Percentiles rank a stretch among this genome's conserved stretches.
These are phyloP conservation scores for Cyclocybe cylindracea DNA, from an alignment of 768 basidiomycete species.

Conservation along the genomic window DNA sequence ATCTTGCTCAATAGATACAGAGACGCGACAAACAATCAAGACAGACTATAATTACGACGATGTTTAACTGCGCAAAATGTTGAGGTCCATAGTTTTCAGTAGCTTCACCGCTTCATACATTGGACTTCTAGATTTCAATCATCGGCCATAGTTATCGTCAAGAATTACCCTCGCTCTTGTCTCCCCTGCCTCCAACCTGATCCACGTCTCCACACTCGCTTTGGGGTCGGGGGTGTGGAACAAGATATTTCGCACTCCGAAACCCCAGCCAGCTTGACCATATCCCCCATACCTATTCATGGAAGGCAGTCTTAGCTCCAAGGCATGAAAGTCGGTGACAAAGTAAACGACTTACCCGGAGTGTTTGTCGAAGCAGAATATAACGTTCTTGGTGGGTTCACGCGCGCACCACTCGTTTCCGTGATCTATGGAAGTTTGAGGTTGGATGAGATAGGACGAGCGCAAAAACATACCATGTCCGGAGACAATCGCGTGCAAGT, in stretches of 20 bases:
- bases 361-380: constrained; percentile 81
- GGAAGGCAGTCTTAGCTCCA: not conserved
- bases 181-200: constrained; percentile 61
- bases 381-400: constrained; percentile 58
- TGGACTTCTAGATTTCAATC: not conserved
- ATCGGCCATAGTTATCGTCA: constrained; percentile 37
- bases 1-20: too few relatives aligned
- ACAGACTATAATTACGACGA: too few relatives aligned
- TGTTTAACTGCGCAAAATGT: too few relatives aligned
- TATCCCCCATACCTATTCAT: constrained; percentile 68
- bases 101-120: too few relatives aligned
- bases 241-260: constrained; percentile 64
- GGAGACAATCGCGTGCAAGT: constrained; percentile 66
- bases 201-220: constrained; percentile 59
- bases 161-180: constrained; percentile 55
- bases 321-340: not conserved
- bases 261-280: constrained; percentile 52
- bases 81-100: too few relatives aligned
- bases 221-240: constrained; percentile 53
- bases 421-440: constrained; percentile 48
- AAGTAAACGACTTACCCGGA: constrained; percentile 51
- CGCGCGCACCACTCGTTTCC: constrained; percentile 81
- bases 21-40: too few relatives aligned
- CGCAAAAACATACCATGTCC: constrained; percentile 56
- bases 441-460: not conserved